These are phyloP conservation scores for Zygoascus meyerae DNA, from an alignment of 1,139 yeast genomes.

Conservation along the genomic window DNA sequence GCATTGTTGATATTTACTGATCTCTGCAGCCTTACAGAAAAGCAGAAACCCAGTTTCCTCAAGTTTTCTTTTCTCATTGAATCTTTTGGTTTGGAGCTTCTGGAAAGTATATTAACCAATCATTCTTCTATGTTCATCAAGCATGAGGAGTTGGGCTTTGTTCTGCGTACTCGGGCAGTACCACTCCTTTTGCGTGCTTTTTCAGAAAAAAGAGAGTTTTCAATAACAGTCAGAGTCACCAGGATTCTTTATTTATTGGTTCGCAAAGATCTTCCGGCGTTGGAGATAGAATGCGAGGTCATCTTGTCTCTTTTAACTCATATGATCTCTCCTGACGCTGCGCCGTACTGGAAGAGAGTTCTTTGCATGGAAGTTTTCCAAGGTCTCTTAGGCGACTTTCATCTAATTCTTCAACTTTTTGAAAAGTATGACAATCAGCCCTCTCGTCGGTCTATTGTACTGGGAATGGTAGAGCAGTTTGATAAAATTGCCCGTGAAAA, in stretches of 20 bases:
- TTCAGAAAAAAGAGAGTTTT: conserved; percentile 56
- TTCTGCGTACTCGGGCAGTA: conserved; percentile 61
- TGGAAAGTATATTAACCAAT: conserved; percentile 62
- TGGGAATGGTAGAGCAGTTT: conserved; percentile 50
- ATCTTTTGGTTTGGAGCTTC: conserved; percentile 69
- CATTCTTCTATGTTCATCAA: conserved; percentile 51
- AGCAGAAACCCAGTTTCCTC: conserved; percentile 48
- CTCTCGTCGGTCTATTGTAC: conserved; percentile 56
- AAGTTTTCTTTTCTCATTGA: conserved; percentile 53
- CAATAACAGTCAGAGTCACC: conserved; percentile 66
- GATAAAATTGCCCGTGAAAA: conserved; percentile 26
- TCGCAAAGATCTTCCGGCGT: conserved; percentile 50
- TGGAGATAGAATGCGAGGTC: conserved; percentile 76
- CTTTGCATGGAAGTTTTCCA: conserved; percentile 67
- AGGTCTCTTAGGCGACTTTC: conserved; percentile 53
- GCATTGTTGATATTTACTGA: conserved; percentile 66
- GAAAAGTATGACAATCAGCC: conserved; percentile 53
- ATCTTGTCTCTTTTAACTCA: conserved; percentile 70
- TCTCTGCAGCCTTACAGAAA: conserved; percentile 62
- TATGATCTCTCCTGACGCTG: conserved; percentile 46
- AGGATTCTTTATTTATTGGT: conserved; percentile 61
- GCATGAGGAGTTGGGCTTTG: conserved; percentile 58
- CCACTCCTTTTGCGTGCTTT: conserved; percentile 69
- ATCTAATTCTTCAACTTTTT: conserved; percentile 48
- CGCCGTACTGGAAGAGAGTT: conserved; percentile 64